Evolutionary conservation across 768 basidiomycete genomes (phyloP), one percentile per base, ranked within the genome.

Genomic region (Chalciporus chontae): DNA sequence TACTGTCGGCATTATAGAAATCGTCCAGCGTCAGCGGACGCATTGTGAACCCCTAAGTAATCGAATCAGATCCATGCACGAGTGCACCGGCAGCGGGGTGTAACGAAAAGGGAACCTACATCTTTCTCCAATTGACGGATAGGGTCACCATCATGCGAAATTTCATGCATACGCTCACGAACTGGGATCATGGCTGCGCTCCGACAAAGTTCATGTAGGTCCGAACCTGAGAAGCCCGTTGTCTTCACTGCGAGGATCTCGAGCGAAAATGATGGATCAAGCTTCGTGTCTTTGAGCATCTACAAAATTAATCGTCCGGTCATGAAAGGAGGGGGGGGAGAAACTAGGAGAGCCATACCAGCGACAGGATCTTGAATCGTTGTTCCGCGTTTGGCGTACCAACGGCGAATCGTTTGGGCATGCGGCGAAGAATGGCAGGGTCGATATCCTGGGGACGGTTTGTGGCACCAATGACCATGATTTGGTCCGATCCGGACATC

Each of bases 391-490:
- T 82, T 3, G 96, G 96, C 14, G 97, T 74, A 5, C 80, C 75
- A 50, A 99, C 79, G 1, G 88, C 79, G 65, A 97, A 97, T 10
- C 94, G 90, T 68, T 95, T 97, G 1, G 96, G 96, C 93, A 99
- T 94, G n/a, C 94, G 85, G n/a, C 90, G 79, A 19, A 93, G 72
- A 56, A 94, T 88, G 23, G 90, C 89, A 2, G 83, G 70, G 62
- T 93, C 90, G 47, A 93, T 92, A 56, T 98, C 96, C 62, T 86
- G 87, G 17, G 94, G 94, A 51, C 95, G 75, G 67, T 99, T 98
- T 8, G 95, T 98, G 0, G 95, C 94, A 14, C 95, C 95, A 2
- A 99, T 81, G 5, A 96, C 88, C 51, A 97, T 64, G 55, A 97
- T 92, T 21, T 90, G 77, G 56, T 94, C 87, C 1, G 79, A 75